Base-by-base conservation (phyloP, 805 yeast species). In the Suhomyces faveliae region DNA sequence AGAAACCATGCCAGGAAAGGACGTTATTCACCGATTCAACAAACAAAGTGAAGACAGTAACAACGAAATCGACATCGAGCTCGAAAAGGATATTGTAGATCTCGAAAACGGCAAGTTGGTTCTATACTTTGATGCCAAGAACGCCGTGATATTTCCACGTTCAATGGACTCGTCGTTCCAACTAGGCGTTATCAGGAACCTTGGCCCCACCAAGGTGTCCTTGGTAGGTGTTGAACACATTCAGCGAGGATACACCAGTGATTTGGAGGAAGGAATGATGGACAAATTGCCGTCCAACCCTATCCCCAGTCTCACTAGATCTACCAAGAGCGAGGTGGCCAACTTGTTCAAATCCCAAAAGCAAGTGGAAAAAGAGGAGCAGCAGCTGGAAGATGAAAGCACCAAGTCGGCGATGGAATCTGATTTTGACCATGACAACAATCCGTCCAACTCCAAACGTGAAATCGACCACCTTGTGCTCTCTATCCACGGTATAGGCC, bases 401-500 rank as follows among this genome's bases (percentile, higher is more conserved):
- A 64, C 75, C 52, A 71, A 77, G 54, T 57, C 65, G n/a, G 74
- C 71, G n/a, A 62, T 76, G 58, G 79, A 78, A 49, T 53, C 74
- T 37, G 86, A 80, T 55, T 74, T 68, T 23, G 84, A 80, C 49
- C 55, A 39, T n/a, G 57, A 57, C n/a, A 52, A 59, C 12, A 51
- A 60, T 11, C 35, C 51, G 10, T 40, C 47, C 1, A 49, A 55
- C n/a, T 51, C 70, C 2, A 51, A 63, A 23, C 35, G 76, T 43
- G 67, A 73, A 25, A 64, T 82, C 23, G 81, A 83, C 29, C 89
- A 84, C 59, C 68, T 92, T 52, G 80, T 91, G 1, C 71, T 92
- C n/a, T 89, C 97, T 60, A 80, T 92, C 23, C 99, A 92, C 68
- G 99, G 99, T 0, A 88, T 92, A 51, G 99, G 98, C 1, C 99